Evolutionary conservation across 345 rosid species (phyloP).

Genomic region (Excoecaria cochinchinensis): DNA sequence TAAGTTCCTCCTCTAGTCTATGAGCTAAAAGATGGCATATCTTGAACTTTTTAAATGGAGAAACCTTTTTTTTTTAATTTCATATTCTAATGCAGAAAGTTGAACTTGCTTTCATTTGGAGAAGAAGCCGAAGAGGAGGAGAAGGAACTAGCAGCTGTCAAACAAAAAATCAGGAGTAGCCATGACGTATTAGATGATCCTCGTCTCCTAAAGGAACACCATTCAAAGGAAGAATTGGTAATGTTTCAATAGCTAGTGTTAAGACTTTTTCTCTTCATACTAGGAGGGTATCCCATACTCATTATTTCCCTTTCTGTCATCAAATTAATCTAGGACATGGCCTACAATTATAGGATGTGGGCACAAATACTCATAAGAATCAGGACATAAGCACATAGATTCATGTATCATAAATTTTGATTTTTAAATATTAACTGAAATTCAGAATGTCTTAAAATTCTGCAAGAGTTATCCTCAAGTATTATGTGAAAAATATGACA

Average conservation of each 20-base stretch:
- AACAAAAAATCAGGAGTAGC: conserved; percentile 89
- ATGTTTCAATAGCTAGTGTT: conserved; percentile 10
- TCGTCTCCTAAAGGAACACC: conserved; percentile 70
- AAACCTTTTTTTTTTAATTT: neutral
- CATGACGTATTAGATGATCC: conserved; percentile 96
- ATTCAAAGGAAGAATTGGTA: conserved; percentile 48
- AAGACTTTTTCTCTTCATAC: neutral
- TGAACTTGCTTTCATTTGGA: conserved; percentile 91
- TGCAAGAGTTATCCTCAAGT: neutral
- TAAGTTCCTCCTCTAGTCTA: conserved; percentile 30
- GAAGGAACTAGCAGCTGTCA: conserved; percentile 65
- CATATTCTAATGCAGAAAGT: conserved; percentile 53
- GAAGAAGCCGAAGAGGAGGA: conserved; percentile 99
- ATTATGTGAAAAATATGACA: neutral
- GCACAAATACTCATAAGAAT: neutral
- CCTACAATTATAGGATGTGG: neutral
- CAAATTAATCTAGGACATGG: neutral
- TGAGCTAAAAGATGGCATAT: neutral
- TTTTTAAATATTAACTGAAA: neutral
- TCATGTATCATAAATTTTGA: neutral
- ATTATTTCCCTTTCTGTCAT: conserved; percentile 5
- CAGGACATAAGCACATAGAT: neutral
- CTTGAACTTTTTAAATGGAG: neutral
- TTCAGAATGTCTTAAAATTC: neutral
- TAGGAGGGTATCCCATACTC: conserved; percentile 24